Percentiles rank a stretch among this genome's conserved stretches.
Conservation (phyloP, 1,284 basidiomycete species). For the Papiliotrema fonsecae region DNA sequence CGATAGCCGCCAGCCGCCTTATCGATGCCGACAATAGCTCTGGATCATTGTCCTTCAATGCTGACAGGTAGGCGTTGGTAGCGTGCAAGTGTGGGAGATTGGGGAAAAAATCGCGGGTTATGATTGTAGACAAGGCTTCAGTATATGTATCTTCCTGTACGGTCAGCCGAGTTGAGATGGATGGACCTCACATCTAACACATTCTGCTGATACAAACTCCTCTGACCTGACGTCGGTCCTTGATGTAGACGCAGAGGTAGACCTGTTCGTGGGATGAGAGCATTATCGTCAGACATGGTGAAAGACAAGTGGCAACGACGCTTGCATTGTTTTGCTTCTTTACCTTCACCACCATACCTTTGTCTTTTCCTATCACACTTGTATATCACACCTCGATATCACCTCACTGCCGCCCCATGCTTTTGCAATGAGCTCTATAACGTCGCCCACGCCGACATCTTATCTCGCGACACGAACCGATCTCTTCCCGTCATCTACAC, state of each 20-base stretch:
- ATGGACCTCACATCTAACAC: constrained; percentile 37
- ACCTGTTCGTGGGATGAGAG: constrained; percentile 32
- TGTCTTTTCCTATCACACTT: no score
- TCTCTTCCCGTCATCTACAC: background rate
- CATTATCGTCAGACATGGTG: constrained; percentile 19
- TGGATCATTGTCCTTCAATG: constrained; percentile 66
- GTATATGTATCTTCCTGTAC: constrained; percentile 84
- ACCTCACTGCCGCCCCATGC: background rate
- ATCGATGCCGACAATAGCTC: constrained; percentile 67
- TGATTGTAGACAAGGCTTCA: constrained; percentile 83
- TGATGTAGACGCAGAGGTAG: constrained; percentile 23
- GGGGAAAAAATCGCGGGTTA: constrained; percentile 96
- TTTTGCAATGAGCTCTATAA: background rate
- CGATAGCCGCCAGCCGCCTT: constrained; percentile 63
- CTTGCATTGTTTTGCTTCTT: background rate
- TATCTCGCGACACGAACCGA: background rate
- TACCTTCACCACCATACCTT: no score
- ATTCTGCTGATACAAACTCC: constrained; percentile 39
- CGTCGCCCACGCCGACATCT: background rate
- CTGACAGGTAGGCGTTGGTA: constrained; percentile 76
- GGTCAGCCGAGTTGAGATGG: constrained; percentile 8
- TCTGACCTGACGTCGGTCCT: constrained; percentile 31
- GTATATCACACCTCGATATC: background rate
- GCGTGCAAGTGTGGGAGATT: constrained; percentile 80
- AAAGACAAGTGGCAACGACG: background rate